These are phyloP conservation scores for Colletotrichum orbiculare DNA, from an alignment of 2,329 filamentous ascomycete species.

Conservation along the genomic window DNA sequence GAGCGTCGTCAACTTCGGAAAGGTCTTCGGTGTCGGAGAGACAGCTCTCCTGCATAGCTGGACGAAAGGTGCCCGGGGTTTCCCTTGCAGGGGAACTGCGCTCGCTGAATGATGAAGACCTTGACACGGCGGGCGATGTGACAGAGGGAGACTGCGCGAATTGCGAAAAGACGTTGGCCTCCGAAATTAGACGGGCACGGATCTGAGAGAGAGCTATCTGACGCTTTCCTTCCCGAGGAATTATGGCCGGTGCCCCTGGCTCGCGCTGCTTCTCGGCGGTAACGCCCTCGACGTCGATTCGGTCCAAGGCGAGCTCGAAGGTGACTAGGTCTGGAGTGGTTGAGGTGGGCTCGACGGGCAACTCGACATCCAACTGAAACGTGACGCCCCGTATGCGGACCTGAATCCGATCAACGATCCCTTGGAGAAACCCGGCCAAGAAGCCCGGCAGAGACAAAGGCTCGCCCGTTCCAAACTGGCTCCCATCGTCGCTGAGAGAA, in stretches of 20 bases:
- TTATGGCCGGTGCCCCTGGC: conserved; percentile 48
- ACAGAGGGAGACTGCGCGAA: conserved; percentile 62
- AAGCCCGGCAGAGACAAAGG: conserved; percentile 76
- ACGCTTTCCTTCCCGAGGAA: conserved; percentile 72
- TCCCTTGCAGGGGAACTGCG: conserved; percentile 42
- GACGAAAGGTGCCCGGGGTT: conserved; percentile 33
- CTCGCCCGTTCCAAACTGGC: conserved; percentile 75
- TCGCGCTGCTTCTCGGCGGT: conserved; percentile 54
- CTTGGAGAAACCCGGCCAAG: conserved; percentile 77
- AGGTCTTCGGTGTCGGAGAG: conserved; percentile 49
- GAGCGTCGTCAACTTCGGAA: conserved; percentile 46
- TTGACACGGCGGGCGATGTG: conserved; percentile 65
- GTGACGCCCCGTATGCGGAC: conserved; percentile 73
- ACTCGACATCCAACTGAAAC: conserved; percentile 72
- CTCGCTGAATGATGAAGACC: conserved; percentile 53
- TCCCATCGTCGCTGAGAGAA: conserved; percentile 70
- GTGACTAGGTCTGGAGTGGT: conserved; percentile 66
- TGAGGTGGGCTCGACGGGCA: conserved; percentile 61
- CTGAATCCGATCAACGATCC: conserved; percentile 77
- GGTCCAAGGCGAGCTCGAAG: conserved; percentile 72
- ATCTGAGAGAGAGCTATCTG: conserved; percentile 73
- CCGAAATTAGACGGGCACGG: conserved; percentile 73
- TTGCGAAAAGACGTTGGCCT: conserved; percentile 73
- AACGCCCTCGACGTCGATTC: conserved; percentile 75
- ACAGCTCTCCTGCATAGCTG: conserved; percentile 38